Percentiles rank a stretch among this genome's conserved stretches.
phyloP scores from a whole-genome alignment of 2,329 filamentous ascomycete genomes.

The Zalaria obscura region DNA sequence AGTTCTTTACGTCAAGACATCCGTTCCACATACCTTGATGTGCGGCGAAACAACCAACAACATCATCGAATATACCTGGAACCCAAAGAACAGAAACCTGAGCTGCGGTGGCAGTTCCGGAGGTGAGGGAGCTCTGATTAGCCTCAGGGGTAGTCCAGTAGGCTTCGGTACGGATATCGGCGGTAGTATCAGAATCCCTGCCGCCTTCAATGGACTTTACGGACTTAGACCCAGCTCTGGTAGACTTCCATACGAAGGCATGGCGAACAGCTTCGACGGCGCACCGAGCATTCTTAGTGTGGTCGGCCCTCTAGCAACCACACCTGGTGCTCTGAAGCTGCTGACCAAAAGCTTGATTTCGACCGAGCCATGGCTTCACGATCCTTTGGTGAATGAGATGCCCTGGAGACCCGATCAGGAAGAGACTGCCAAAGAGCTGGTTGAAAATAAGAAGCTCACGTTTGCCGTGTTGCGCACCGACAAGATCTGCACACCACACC shows the following conservation, averaged over 20 bases:
- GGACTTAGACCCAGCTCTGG: constrained; percentile 41
- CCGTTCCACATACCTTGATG: constrained; percentile 43
- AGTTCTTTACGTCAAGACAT: constrained; percentile 41
- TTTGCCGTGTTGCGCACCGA: constrained; percentile 43
- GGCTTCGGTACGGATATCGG: constrained; percentile 46
- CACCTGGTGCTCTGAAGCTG: constrained; percentile 39
- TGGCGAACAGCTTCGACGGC: constrained; percentile 50
- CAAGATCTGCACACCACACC: constrained; percentile 35
- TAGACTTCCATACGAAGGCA: constrained; percentile 40
- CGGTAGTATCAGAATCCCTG: constrained; percentile 43
- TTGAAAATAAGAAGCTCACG: constrained; percentile 27
- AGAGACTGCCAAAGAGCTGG: constrained; percentile 22
- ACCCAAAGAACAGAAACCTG: constrained; percentile 41
- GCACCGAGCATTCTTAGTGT: constrained; percentile 50
- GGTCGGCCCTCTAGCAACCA: constrained; percentile 48
- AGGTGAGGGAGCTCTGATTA: constrained; percentile 43
- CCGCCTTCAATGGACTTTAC: constrained; percentile 45
- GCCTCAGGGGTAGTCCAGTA: constrained; percentile 36
- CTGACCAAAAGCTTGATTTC: constrained; percentile 42
- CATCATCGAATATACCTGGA: constrained; percentile 43
- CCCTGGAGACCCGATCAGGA: constrained; percentile 44
- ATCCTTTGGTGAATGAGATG: constrained; percentile 50
- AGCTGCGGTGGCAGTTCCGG: constrained; percentile 44
- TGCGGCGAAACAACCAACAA: constrained; percentile 47
- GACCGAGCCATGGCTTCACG: constrained; percentile 49